Evolutionary conservation across 1,284 basidiomycete genomes (phyloP), one percentile per base, ranked within the genome.

Genomic region (Hemileccinum hortonii): DNA sequence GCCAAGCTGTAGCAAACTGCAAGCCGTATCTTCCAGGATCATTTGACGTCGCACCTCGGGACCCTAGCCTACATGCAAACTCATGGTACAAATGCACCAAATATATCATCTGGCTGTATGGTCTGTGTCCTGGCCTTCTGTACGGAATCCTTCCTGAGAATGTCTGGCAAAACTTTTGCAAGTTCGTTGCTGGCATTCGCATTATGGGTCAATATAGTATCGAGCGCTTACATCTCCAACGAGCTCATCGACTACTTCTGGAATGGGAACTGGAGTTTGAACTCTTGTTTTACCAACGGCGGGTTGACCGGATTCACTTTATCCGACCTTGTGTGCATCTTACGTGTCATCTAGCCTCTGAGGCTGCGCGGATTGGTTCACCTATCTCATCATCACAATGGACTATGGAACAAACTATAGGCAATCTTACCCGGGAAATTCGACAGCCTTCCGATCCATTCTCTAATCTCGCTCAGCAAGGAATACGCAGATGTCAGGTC

Each of bases 381-480:
- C 45, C 51, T 0, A 59, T 59, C 6, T 59, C 33, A 1, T 53
- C 52, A 3, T 52, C 50, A 0, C 54, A 59, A 8, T 59, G 58
- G 54, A 59, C 50, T 0, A 59, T 59, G 54, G 58, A 59, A 18
- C 6, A 19, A 0, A 59, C 54, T 0, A 59, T 59, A 0, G 50
- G 58, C 0, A 59, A 59, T 16, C 49, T 58, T 0, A 15, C 4
- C 0, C 36, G 32, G 1, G 58, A 59, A 15, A 59, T 59, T 0
- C 15, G 12, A 0, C 40, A 54, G 5, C 44, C 50, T 2, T 53
- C 16, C 7, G 24, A 24, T 7, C 24, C 24, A 24, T 24, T 24
- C 7, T 24, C 24, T 4, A 24, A 24, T 24, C 50, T 52, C 3
- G 32, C 43, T 2, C 42, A 53, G 7, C 49, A 53, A n/a, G 49